Base-by-base conservation (phyloP, 2,329 filamentous ascomycete genomes). In the Aureobasidium sp. region DNA sequence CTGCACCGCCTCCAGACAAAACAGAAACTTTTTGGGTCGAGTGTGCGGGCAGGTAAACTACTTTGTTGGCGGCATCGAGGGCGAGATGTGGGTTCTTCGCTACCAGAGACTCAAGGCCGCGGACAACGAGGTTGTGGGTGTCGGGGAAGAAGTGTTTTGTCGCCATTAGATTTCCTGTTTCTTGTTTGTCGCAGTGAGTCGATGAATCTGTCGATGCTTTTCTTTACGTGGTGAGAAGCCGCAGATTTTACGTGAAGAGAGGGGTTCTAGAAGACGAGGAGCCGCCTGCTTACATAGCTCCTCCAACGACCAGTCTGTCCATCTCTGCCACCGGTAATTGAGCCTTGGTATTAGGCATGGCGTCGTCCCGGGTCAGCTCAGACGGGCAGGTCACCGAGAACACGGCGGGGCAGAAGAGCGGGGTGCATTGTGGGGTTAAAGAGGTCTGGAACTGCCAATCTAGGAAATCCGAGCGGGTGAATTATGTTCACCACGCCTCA, bases 131-230 rank as follows among this genome's bases (percentile, higher is more conserved):
- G 62, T 78, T 79, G 63, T 78, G 75, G 21, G 78, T 79, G 57
- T 74, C 75, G 36, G 77, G 74, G 64, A 82, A 83, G 71, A 82
- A 83, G 68, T 82, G 80, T 70, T 82, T 83, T 30, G 77, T 75
- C 37, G 79, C 81, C 80, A 82, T 82, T 48, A 41, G 73, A 45
- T 25, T 16, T 55, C 25, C 27, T 15, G 37, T 30, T 16, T 6
- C 5, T 36, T 37, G 6, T 16, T 16, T 34, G 25, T 27, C 36
- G 34, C 10, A 50, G 30, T 27, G 29, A 25, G 25, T 11, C 16
- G 39, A 50, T 50, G 16, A 36, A 15, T 37, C 7, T 10, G 32
- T 9, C 32, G 10, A 34, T 10, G 32, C 7, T 11, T 15, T 37
- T 4, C 15, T 37, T 11, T 15, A 37, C 11, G 34, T 37, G 34